Evolutionary conservation across 257 asterid genomes (phyloP).

Genomic region (Mentha longifolia): DNA sequence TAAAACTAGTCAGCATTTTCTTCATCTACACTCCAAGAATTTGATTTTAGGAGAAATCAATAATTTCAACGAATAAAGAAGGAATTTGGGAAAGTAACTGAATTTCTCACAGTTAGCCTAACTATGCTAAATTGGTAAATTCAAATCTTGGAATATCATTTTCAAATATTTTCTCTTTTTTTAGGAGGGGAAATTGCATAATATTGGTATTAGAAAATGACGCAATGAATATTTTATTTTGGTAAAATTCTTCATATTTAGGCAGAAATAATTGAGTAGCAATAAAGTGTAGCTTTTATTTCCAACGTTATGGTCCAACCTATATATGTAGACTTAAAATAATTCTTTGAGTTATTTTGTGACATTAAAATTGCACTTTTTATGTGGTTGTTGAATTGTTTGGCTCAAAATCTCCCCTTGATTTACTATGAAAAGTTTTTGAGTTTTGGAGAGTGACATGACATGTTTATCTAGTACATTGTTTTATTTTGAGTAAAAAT

Average conservation of each 20-base stretch:
- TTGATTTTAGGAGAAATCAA: slow-evolving; percentile 6
- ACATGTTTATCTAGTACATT: not conserved
- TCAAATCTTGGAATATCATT: slow-evolving; percentile 27
- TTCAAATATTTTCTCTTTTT: not conserved
- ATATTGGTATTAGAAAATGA: not conserved
- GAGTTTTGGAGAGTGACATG: not conserved
- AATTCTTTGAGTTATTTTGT: slow-evolving; percentile 1
- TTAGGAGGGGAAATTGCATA: not conserved
- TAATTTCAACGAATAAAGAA: not conserved
- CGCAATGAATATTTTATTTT: not conserved
- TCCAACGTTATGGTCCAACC: not conserved
- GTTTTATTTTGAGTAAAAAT: not conserved
- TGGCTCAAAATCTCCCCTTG: not conserved
- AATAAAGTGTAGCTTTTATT: slow-evolving; percentile 22
- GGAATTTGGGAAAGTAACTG: slow-evolving; percentile 17
- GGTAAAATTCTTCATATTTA: slow-evolving; percentile 9
- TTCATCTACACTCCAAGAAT: slow-evolving; percentile 44
- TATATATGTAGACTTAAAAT: slow-evolving; percentile 4
- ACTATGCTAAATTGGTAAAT: slow-evolving; percentile 5
- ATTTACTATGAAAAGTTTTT: not conserved
- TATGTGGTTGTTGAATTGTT: not conserved
- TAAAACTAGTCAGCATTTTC: slow-evolving; percentile 31
- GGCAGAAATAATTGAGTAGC: slow-evolving; percentile 29
- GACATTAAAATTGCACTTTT: slow-evolving; percentile 1
- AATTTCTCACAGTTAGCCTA: slow-evolving; percentile 22